Evolutionary conservation across 495 filamentous ascomycete species (phyloP), one percentile per base, ranked within the genome.

Genomic region (Lasiosphaeria hispida): DNA sequence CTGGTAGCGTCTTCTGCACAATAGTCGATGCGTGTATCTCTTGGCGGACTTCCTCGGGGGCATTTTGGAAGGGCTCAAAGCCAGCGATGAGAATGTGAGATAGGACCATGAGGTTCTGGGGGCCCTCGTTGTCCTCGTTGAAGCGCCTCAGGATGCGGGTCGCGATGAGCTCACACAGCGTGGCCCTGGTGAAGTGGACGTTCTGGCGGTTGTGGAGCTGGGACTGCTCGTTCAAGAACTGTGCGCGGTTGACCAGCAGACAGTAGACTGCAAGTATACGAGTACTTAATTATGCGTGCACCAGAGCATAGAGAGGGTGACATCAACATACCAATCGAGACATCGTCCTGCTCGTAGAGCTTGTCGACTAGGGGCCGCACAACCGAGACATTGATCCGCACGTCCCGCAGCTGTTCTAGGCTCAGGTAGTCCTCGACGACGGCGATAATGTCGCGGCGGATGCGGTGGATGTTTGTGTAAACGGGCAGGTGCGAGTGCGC

Each of bases 41-140:
- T 23, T 69, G 65, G 43, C 78, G 66, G 36, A 88, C 71, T 50
- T 85, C 80, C 10, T 70, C 62, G 3, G 87, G 87, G 2, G 85
- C 85, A 52, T 84, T 85, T 60, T 87, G 85, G 57, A 90, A 89
- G 6, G 87, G 87, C 58, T 88, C 82, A 61, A 90, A 90, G 13
- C 85, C 84, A 19, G 85, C 83, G 48, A 90, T 82, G 36, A 90
- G 74, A n/a, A 89, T 84, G 43, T 88, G 85, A 2, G 86, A 80
- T 14, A 90, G 73, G 8, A 85, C 73, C n/a, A 89, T 75, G 17
- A 90, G 73, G 6, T 83, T 70, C 15, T 78, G 64, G 1, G 77
- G 78, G 11, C 83, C 85, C 23, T 83, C 75, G 58, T 84, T 79
- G 38, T 88, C 84, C 63, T 90, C 87, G 62, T 87, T 81, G 57